These are phyloP conservation scores for Phellinidium pouzarii DNA, from an alignment of 1,284 basidiomycete genomes.

Conservation along the genomic window DNA sequence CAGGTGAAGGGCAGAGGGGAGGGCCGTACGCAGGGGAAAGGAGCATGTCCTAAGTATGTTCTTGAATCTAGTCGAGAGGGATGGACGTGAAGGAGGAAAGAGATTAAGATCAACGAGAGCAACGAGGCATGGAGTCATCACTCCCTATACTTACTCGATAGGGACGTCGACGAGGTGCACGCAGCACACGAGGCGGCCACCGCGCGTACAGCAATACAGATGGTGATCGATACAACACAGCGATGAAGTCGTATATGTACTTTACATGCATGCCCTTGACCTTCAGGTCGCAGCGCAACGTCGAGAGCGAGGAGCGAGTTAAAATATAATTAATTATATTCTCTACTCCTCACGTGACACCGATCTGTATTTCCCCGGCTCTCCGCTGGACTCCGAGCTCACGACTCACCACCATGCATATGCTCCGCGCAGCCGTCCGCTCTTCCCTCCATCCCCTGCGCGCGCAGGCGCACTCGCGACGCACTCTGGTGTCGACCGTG, in stretches of 20 bases:
- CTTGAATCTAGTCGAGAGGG: constrained; percentile 19
- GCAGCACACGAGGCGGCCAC: constrained; percentile 19
- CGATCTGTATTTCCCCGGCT: background rate
- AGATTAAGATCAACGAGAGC: constrained; percentile 19
- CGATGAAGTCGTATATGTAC: no score
- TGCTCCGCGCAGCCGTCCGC: constrained; percentile 6
- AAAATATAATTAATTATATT: no score
- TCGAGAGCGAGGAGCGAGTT: no score
- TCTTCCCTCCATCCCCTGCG: background rate
- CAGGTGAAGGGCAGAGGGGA: constrained; percentile 23
- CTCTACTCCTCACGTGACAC: background rate
- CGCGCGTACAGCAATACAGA: constrained; percentile 1
- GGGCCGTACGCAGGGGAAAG: constrained; percentile 68
- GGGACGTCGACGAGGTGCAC: constrained; percentile 1
- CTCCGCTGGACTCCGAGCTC: background rate
- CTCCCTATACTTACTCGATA: constrained; percentile 4
- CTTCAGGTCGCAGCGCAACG: no score
- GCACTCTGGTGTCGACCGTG: constrained; percentile 55
- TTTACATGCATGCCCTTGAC: no score
- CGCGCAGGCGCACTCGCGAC: background rate
- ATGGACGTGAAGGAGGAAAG: constrained; percentile 21
- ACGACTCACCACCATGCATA: background rate
- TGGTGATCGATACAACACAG: no score
- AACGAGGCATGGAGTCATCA: constrained; percentile 22
- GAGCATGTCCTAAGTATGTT: constrained; percentile 44